Percentiles rank a stretch among this genome's conserved stretches.
Evolutionary conservation across 164 flowering plant genomes (phyloP).

Genomic region (Berberis thunbergii): DNA sequence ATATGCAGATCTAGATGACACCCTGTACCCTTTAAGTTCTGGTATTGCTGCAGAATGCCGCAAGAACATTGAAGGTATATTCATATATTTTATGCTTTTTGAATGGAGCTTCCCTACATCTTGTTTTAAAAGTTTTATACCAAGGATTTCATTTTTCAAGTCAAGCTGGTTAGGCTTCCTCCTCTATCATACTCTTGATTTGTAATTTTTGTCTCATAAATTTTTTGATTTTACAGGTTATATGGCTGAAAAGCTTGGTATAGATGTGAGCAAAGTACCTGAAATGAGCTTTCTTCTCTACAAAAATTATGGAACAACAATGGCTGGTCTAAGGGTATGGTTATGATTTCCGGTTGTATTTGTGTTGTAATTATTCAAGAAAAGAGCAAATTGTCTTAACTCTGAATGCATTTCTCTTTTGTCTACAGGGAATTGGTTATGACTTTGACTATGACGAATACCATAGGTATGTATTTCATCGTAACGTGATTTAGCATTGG

Average conservation of each 20-base stretch:
- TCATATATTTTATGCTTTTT: neutral
- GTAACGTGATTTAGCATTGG: no score
- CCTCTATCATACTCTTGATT: no score
- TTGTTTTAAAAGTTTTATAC: no score
- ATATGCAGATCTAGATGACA: constrained; percentile 69
- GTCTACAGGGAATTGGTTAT: constrained; percentile 71
- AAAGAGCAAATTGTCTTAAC: neutral
- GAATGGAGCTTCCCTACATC: neutral
- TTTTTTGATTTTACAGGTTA: constrained; percentile 29
- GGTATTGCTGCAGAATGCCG: constrained; percentile 42
- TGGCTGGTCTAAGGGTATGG: constrained; percentile 88
- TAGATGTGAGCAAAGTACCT: constrained; percentile 44
- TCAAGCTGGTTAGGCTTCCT: no score
- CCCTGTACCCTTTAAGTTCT: constrained; percentile 67
- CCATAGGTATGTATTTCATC: constrained; percentile 41
- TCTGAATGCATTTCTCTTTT: neutral
- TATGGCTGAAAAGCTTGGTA: constrained; percentile 63
- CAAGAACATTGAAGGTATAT: constrained; percentile 58
- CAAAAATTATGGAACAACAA: constrained; percentile 77
- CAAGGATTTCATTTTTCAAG: no score
- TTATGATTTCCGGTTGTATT: neutral
- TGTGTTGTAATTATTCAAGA: neutral
- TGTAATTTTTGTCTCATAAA: no score
- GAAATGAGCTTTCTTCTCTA: constrained; percentile 48
- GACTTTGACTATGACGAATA: constrained; percentile 72